phyloP scores from a whole-genome alignment of 179 eudicot species.

The Vitellaria paradoxa region DNA sequence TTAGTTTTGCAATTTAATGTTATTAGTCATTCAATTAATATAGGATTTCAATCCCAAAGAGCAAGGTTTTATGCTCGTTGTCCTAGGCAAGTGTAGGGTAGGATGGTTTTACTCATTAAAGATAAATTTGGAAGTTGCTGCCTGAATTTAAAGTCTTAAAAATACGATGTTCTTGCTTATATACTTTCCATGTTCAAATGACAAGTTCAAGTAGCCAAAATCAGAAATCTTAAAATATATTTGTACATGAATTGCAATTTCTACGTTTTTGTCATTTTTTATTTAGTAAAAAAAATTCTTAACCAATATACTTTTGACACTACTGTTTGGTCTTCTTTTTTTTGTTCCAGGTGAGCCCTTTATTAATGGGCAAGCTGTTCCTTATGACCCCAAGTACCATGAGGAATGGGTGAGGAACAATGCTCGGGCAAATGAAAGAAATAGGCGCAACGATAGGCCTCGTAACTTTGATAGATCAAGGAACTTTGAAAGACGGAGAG shows the following conservation, averaged over 20 bases:
- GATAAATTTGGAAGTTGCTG: neutral
- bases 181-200: neutral
- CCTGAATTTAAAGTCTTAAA: neutral
- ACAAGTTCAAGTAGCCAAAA: neutral
- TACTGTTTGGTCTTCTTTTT: neutral
- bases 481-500: slow-evolving; percentile 73
- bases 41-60: neutral
- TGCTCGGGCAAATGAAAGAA: slow-evolving; percentile 72
- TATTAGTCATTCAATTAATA: neutral
- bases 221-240: neutral
- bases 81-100: neutral
- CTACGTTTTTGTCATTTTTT: too few species aligned
- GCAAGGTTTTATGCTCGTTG: neutral
- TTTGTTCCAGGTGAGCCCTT: slow-evolving; percentile 78
- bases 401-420: slow-evolving; percentile 96
- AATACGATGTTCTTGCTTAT: neutral
- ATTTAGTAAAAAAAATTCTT: too few species aligned
- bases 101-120: neutral
- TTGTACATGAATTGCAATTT: neutral
- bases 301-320: too few species aligned
- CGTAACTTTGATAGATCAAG: slow-evolving; percentile 78
- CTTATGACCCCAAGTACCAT: slow-evolving; percentile 92
- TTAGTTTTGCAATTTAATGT: neutral
- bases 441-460: slow-evolving; percentile 82
- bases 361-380: slow-evolving; percentile 85